Evolutionary conservation across 1,139 yeast genomes (phyloP), one percentile per base, ranked within the genome.

Genomic region (Scheffersomyces insectosa): DNA sequence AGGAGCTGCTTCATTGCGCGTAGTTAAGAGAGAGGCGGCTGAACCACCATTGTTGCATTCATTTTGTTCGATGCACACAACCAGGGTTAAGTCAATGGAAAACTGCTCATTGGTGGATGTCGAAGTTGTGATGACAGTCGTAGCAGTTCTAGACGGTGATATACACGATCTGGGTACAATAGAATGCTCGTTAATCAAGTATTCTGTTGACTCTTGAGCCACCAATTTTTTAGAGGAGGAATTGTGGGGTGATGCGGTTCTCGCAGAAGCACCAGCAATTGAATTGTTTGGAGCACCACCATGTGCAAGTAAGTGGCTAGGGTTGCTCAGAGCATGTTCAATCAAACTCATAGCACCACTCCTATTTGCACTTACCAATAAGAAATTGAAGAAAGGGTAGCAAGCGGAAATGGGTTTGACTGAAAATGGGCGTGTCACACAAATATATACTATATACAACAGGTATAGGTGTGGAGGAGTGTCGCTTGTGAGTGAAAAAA

Each of bases 111-210:
- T 35, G 6, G 31, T 35, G 16, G 38, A 25, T 14, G 38, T 13
- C 8, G 28, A 13, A 10, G 28, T 27, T 5, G 25, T 35, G 12
- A 25, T 20, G 29, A 32, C 28, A 23, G 43, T 34, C 7, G 28
- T 23, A 37, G 42, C 25, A 36, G 48, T 45, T n/a, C 46, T 45
- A 1, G 51, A 40, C n/a, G 56, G 50, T 3, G 53, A 39, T 20
- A 52, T 49, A 38, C 54, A 52, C 44, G 54, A 49, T 30, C 56
- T 44, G 11, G 56, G 54, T 30, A 51, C 50, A 33, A 52, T 43
- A 4, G 54, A 49, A 39, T 44, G 49, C 27, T 44, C 45, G 38
- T 44, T 45, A 25, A 51, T 42, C 7, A 50, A 32, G 23, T 48
- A 46, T 31, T 31, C 12, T 11, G 15, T 31, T 15, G 15, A 13